Conservation (phyloP, 257 asterid species). For the Echium plantagineum region DNA sequence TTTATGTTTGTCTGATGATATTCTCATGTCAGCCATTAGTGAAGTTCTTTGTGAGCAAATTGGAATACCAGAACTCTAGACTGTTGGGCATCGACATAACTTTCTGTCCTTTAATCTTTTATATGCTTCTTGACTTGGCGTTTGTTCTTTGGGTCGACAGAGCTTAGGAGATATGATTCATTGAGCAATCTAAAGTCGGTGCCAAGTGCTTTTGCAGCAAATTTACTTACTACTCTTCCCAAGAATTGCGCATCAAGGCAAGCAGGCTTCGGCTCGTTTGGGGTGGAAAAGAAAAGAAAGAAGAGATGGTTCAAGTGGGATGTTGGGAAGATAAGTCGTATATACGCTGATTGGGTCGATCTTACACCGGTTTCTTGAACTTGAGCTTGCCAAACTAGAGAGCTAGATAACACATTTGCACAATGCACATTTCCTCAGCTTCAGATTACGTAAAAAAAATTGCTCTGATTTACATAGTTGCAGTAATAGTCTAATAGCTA, state of each 20-base stretch:
- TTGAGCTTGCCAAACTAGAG: background rate
- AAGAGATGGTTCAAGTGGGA: background rate
- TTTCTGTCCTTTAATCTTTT: background rate
- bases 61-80: background rate
- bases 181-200: background rate
- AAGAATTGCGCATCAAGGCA: background rate
- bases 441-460: background rate
- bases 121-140: background rate
- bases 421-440: background rate
- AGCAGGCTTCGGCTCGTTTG: background rate
- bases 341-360: background rate
- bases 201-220: background rate
- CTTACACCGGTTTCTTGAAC: background rate
- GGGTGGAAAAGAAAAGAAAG: background rate
- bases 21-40: too few species aligned
- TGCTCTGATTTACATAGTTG: background rate
- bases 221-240: too few species aligned
- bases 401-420: background rate
- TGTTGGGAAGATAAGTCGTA: background rate
- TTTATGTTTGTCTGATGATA: background rate
- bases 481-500: background rate
- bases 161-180: background rate
- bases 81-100: background rate
- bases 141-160: background rate
- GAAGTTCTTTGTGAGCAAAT: background rate